Base-by-base conservation (phyloP, 2,329 filamentous ascomycete genomes). In the Arthrobotrys sphaeroides region DNA sequence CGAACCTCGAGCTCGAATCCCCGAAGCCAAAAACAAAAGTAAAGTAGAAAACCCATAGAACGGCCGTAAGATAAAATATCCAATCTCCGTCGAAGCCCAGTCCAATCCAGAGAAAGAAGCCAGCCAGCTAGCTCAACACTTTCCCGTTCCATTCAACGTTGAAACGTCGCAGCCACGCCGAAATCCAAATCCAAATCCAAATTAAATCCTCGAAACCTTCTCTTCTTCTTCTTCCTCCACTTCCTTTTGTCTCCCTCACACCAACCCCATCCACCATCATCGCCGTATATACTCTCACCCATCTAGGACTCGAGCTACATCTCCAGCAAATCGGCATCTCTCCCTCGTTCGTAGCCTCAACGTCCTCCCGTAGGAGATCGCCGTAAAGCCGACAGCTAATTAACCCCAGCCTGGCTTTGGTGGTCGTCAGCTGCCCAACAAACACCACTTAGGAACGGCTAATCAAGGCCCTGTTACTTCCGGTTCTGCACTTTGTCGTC, bases 81-180 rank as follows among this genome's bases (percentile, higher is more conserved):
- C 28, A 20, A 1, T 31, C 16, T 12, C 12, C 13, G 28, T 33
- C 10, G 28, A 33, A 33, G 10, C 28, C 28, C 28, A 33, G 28
- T 10, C 28, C n/a, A n/a, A n/a, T n/a, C n/a, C n/a, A n/a, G n/a
- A n/a, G n/a, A n/a, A n/a, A n/a, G 40, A 31, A 18, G 10, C 18
- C 6, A 43, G n/a, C 1, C 59, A 62, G 20, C 12, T 26, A 60
- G 31, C 40, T 47, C 62, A 67, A 67, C 62, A 67, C 62, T 67
- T 84, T 82, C 83, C 49, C n/a, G n/a, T 59, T 61, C 22, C 66
- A 42, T 47, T 18, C 57, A 62, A 49, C 67, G 47, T 20, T 53
- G 47, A 53, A 53, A 53, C 47, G n/a, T 16, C 45, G 13, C 12
- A 1, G 24, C n/a, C 40, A 33, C 24, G 33, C 61, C 61, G 13